Percentiles rank a stretch among this genome's conserved stretches.
These are phyloP conservation scores for Juglanconis oblonga DNA, from an alignment of 2,329 filamentous ascomycete genomes.

Conservation along the genomic window DNA sequence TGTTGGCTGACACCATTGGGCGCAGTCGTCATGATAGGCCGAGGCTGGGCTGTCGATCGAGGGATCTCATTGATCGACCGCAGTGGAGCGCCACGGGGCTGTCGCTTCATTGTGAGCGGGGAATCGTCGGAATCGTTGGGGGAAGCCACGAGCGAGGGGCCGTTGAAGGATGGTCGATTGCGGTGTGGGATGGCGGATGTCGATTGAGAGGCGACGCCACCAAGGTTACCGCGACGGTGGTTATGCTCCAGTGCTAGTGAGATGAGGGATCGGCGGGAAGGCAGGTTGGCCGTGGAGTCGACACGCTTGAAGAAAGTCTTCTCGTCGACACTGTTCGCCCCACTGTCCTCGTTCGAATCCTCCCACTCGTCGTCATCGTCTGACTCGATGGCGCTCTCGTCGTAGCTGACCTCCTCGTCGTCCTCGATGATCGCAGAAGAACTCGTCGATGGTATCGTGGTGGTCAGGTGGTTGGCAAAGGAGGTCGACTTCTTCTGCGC, in stretches of 20 bases:
- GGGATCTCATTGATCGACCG: slow-evolving; percentile 61
- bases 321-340: slow-evolving; percentile 78
- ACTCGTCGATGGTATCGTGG: slow-evolving; percentile 55
- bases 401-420: slow-evolving; percentile 62
- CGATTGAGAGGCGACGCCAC: slow-evolving; percentile 64
- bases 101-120: slow-evolving; percentile 63
- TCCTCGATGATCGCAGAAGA: slow-evolving; percentile 37
- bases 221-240: slow-evolving; percentile 67
- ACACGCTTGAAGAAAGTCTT: slow-evolving; percentile 83
- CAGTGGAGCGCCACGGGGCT: slow-evolving; percentile 45
- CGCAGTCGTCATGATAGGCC: slow-evolving; percentile 71
- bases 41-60: slow-evolving; percentile 59
- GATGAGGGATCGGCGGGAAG: slow-evolving; percentile 82
- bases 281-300: slow-evolving; percentile 80
- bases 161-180: slow-evolving; percentile 48
- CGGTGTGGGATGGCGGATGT: slow-evolving; percentile 60
- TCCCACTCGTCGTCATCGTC: slow-evolving; percentile 66
- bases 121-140: slow-evolving; percentile 61
- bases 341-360: slow-evolving; percentile 71
- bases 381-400: slow-evolving; percentile 79
- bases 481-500: slow-evolving; percentile 73
- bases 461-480: slow-evolving; percentile 73
- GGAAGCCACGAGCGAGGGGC: slow-evolving; percentile 43
- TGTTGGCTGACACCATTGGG: slow-evolving; percentile 60
- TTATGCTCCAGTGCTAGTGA: slow-evolving; percentile 82